A percentile compares a stretch with the other conserved stretches of the same genome.
Evolutionary conservation across 345 rosid genomes (phyloP).

Genomic region (Arabis hirsuta): DNA sequence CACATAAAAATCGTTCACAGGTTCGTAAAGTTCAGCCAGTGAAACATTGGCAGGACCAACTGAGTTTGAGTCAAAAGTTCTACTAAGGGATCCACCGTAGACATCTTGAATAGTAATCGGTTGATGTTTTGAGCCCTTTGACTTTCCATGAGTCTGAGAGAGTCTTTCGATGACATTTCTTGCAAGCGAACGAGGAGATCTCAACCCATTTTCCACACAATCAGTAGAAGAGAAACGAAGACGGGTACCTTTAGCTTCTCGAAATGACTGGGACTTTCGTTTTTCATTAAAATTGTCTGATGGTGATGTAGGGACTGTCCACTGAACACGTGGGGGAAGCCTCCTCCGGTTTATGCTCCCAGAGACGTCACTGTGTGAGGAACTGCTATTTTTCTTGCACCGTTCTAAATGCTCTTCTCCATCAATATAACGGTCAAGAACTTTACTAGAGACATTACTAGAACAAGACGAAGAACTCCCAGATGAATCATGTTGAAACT

Average conservation of each 20-base stretch:
- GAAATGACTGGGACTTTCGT: constrained; percentile 68
- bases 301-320: constrained; percentile 74
- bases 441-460: constrained; percentile 75
- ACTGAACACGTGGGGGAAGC: constrained; percentile 73
- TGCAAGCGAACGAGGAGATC: constrained; percentile 84
- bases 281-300: constrained; percentile 52
- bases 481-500: constrained; percentile 57
- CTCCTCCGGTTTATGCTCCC: constrained; percentile 52
- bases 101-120: constrained; percentile 89
- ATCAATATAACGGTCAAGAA: constrained; percentile 90
- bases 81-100: constrained; percentile 59
- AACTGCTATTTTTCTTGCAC: constrained; percentile 52
- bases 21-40: constrained; percentile 53
- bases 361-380: constrained; percentile 49
- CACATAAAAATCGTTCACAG: constrained; percentile 37
- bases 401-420: constrained; percentile 83
- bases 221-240: constrained; percentile 61
- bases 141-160: constrained; percentile 59
- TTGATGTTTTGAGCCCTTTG: constrained; percentile 52
- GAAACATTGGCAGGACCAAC: constrained; percentile 52
- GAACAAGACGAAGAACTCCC: constrained; percentile 72
- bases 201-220: constrained; percentile 62
- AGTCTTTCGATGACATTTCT: constrained; percentile 87
- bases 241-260: constrained; percentile 64
- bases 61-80: constrained; percentile 50